Evolutionary conservation across 2,329 filamentous ascomycete genomes (phyloP).

Genomic region (Fusarium sp.): DNA sequence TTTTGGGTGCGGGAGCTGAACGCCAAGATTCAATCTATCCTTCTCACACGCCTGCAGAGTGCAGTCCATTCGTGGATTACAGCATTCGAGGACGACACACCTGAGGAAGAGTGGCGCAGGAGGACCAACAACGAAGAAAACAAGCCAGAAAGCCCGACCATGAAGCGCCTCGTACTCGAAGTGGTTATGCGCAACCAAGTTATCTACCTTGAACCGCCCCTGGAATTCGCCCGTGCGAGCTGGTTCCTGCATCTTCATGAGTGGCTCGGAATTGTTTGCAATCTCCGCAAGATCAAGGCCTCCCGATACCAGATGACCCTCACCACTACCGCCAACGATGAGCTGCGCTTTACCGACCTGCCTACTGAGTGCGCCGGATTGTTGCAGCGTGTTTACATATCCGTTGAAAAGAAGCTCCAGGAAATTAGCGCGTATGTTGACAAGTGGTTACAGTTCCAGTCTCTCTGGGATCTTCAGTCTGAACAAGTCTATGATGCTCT

Average conservation of each 20-base stretch:
- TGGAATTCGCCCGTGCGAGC: slow-evolving; percentile 90
- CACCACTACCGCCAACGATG: slow-evolving; percentile 72
- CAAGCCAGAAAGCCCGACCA: slow-evolving; percentile 68
- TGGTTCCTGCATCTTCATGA: slow-evolving; percentile 94
- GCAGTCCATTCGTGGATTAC: slow-evolving; percentile 90
- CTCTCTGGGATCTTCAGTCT: slow-evolving; percentile 95
- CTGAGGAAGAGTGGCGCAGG: slow-evolving; percentile 66
- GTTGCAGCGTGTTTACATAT: slow-evolving; percentile 82
- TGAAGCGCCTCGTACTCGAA: slow-evolving; percentile 85
- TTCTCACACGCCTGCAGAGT: slow-evolving; percentile 84
- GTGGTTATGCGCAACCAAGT: slow-evolving; percentile 98
- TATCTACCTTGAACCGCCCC: slow-evolving; percentile 93
- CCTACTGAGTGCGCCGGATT: slow-evolving; percentile 84
- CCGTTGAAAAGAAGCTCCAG: slow-evolving; percentile 84
- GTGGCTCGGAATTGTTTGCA: slow-evolving; percentile 94
- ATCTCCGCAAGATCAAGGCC: slow-evolving; percentile 92
- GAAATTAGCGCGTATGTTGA: slow-evolving; percentile 89
- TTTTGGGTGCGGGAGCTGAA: slow-evolving; percentile 94
- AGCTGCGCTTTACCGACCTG: slow-evolving; percentile 83
- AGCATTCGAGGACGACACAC: slow-evolving; percentile 77
- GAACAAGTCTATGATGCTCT: slow-evolving; percentile 94
- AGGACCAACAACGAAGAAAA: slow-evolving; percentile 59
- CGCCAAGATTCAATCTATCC: slow-evolving; percentile 80
- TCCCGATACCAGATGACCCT: slow-evolving; percentile 93
- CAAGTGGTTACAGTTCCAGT: slow-evolving; percentile 99